These are phyloP conservation scores for Sclerospora graminicola DNA, from an alignment of 352 stramenopile genomes.

Conservation along the genomic window DNA sequence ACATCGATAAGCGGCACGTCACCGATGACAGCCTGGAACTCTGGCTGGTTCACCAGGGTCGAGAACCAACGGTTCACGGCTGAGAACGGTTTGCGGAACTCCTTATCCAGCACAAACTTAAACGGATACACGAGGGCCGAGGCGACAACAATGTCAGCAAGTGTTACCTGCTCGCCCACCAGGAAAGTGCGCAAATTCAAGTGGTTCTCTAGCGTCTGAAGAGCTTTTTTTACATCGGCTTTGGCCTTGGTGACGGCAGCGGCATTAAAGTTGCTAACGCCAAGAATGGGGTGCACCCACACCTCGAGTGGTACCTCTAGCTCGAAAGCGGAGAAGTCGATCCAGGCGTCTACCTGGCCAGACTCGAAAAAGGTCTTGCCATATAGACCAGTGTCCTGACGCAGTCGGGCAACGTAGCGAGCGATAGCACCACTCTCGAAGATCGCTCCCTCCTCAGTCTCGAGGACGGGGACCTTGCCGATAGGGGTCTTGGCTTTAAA, in stretches of 20 bases:
- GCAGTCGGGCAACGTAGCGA: constrained; percentile 86
- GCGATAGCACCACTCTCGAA: constrained; percentile 91
- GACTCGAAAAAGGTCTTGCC: constrained; percentile 88
- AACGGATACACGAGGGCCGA: constrained; percentile 90
- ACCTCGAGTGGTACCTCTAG: constrained; percentile 85
- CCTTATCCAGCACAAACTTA: constrained; percentile 87
- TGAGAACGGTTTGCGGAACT: constrained; percentile 82
- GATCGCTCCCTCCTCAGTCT: constrained; percentile 77
- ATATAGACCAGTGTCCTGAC: constrained; percentile 78
- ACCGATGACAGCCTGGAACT: constrained; percentile 89
- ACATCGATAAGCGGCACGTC: constrained; percentile 81
- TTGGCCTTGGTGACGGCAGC: constrained; percentile 77
- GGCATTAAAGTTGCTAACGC: constrained; percentile 72
- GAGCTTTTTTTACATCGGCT: constrained; percentile 75
- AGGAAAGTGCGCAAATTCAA: constrained; percentile 87
- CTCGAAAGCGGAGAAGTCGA: constrained; percentile 89
- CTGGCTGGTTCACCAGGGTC: constrained; percentile 88
- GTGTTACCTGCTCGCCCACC: constrained; percentile 87
- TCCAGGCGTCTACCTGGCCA: constrained; percentile 87
- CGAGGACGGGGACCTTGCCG: constrained; percentile 80
- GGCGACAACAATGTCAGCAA: constrained; percentile 89
- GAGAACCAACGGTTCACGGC: constrained; percentile 89
- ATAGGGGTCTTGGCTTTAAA: constrained; percentile 83
- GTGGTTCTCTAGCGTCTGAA: constrained; percentile 84
- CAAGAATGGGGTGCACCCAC: constrained; percentile 87